Evolutionary conservation across 2,329 filamentous ascomycete species (phyloP).

Genomic region (Claviceps sorghi): DNA sequence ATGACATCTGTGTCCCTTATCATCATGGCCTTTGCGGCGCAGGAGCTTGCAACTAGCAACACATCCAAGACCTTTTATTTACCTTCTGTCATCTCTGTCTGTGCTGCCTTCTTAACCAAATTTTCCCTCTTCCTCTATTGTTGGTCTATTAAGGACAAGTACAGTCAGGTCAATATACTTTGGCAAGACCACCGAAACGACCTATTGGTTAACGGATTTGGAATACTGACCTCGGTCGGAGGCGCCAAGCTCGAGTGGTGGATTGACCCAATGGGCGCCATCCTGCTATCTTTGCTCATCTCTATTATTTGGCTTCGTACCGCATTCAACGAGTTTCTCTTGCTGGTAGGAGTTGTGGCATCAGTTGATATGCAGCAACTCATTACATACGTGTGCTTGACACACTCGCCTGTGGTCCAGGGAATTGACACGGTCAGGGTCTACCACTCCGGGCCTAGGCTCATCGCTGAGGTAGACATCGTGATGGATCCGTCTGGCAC

Average conservation of each 20-base stretch:
- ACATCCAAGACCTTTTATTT: slow-evolving; percentile 57
- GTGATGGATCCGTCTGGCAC: slow-evolving; percentile 71
- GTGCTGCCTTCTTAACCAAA: slow-evolving; percentile 73
- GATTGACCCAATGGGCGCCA: slow-evolving; percentile 86
- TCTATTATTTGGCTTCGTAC: slow-evolving; percentile 70
- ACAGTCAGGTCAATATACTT: slow-evolving; percentile 79
- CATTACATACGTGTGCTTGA: slow-evolving; percentile 84
- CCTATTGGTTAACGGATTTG: slow-evolving; percentile 88
- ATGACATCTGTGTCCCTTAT: slow-evolving; percentile 90
- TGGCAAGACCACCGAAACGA: slow-evolving; percentile 98
- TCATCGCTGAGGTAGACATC: slow-evolving; percentile 91
- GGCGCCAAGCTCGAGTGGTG: slow-evolving; percentile 84
- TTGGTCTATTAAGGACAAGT: slow-evolving; percentile 78
- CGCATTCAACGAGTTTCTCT: slow-evolving; percentile 75
- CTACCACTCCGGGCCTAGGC: slow-evolving; percentile 75
- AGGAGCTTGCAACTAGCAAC: slow-evolving; percentile 46
- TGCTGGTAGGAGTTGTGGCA: slow-evolving; percentile 80
- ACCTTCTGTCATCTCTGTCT: slow-evolving; percentile 72
- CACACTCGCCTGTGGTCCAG: slow-evolving; percentile 65
- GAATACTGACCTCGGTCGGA: slow-evolving; percentile 80
- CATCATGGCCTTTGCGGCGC: slow-evolving; percentile 74
- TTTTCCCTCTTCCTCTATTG: slow-evolving; percentile 78
- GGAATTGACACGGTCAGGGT: slow-evolving; percentile 92
- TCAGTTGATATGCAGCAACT: slow-evolving; percentile 77
- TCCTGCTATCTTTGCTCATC: slow-evolving; percentile 67